Base-by-base conservation (phyloP, 352 stramenopile genomes). In the Phytophthora pluvialis region DNA sequence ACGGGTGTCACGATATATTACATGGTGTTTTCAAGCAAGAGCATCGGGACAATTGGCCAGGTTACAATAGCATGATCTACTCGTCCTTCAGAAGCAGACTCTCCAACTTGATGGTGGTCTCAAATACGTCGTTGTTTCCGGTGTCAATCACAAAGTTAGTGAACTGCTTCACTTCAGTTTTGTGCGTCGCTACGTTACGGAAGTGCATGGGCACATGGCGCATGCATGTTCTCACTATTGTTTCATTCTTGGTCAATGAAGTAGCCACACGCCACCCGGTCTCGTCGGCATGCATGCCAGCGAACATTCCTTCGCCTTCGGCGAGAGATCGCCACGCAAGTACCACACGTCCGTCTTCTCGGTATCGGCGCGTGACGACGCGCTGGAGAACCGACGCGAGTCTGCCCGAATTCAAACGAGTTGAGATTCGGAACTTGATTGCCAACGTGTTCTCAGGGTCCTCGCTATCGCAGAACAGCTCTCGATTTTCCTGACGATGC, bases 261-360 rank as follows among this genome's bases (percentile, higher is more conserved):
- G 45, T 70, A 11, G 42, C 48, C 6, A 70, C 62, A 28, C 62
- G 7, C 62, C 62, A 70, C 3, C 61, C 62, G 11, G 62, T 70
- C 21, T 70, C 61, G 18, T 65, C 40, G 11, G 62, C 48, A 25
- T 70, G 32, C 42, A 65, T 35, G 1, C 64, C 56, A n/a, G 28
- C 16, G 36, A 72, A 72, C 3, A 50, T 3, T 5, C 63, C 63
- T 13, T 71, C 63, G 6, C 55, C 63, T 29, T 71, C 63, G n/a
- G 56, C 48, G 21, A 66, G 49, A 2, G 49, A 8, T 26, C 50
- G 26, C 64, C 56, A 67, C 1, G 67, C 45, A 6, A 67, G 9
- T 5, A 67, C 44, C 43, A 55, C 58, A 3, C 36, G 57, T 1
- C n/a, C 33, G 1, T 47, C 18, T 4, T 36, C 25, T 45, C 58